Evolutionary conservation across 1,284 basidiomycete species (phyloP), one percentile per base, ranked within the genome.

Genomic region (Porogramme epimiltina): DNA sequence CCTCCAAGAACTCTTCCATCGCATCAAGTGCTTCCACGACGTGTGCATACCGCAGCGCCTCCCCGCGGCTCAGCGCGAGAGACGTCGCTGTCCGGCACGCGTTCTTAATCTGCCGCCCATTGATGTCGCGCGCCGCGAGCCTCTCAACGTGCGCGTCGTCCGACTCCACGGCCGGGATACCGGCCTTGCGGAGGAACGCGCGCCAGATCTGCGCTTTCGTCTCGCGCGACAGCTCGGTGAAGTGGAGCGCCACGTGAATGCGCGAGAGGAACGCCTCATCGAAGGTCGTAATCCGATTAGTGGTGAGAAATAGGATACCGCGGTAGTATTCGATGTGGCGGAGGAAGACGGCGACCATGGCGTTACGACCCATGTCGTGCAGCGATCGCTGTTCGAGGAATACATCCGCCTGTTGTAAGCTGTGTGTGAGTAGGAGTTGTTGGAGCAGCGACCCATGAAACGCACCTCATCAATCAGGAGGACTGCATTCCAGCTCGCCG

Each of bases 231-330:
- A 85, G 77, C 47, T 81, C 75, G 43, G 68, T 68, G 73, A 82
- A 84, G 69, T 81, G 80, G 2, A 84, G 73, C 0, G 82, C 80
- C 51, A 85, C 78, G 62, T 84, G 81, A 56, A 84, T 83, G 50
- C 82, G 81, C 15, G 81, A 84, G 43, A 82, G 74, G 76, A 85
- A 86, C 9, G 83, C 84, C 56, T 82, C 79, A 62, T 85, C 84
- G 64, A 85, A 85, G 1, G 77, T 72, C 54, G 78, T 77, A 36
- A 86, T 78, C 31, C 84, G 76, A 62, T 85, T 86, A 16, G 83
- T 85, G n/a, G 84, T 85, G 37, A 87, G 71, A 74, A 87, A 84
- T 42, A 86, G 74, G 62, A 84, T 80, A 2, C 81, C 81, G 40
- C 76, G 77, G 66, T 84, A 82, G 64, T 84, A 85, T 62, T 85